Evolutionary conservation across 2,329 filamentous ascomycete species (phyloP).

Genomic region (Chlorencoelia australis): DNA sequence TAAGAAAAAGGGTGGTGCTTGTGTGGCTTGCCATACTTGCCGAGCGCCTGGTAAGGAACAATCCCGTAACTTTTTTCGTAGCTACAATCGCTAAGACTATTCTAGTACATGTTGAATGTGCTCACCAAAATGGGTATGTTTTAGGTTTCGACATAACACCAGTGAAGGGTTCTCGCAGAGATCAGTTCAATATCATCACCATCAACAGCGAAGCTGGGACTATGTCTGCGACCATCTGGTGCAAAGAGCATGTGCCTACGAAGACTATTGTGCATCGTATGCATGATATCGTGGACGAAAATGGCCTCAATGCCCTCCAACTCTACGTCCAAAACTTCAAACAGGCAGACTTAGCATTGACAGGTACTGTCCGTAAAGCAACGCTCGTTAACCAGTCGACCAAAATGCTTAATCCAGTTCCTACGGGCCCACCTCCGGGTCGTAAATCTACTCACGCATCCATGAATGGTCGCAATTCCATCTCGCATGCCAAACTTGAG

Average conservation of each 20-base stretch:
- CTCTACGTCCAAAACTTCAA: conserved; percentile 85
- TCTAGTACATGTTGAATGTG: conserved; percentile 75
- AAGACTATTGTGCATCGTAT: conserved; percentile 70
- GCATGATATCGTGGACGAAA: conserved; percentile 61
- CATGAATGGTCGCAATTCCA: conserved; percentile 15
- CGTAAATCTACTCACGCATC: conserved; percentile 33
- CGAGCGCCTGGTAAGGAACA: conserved; percentile 34
- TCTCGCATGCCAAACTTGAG: conserved; percentile 21
- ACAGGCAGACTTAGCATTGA: conserved; percentile 82
- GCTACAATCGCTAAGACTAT: conserved; percentile 5
- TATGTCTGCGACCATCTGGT: conserved; percentile 85
- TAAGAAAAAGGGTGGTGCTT: conserved; percentile 65
- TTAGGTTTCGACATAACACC: conserved; percentile 87
- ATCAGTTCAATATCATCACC: conserved; percentile 69
- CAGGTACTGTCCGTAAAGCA: conserved; percentile 87
- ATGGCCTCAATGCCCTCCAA: conserved; percentile 72
- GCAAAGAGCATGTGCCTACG: conserved; percentile 70
- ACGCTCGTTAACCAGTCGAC: conserved; percentile 42
- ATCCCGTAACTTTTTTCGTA: background rate
- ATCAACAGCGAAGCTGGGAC: conserved; percentile 71
- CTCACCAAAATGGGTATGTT: conserved; percentile 69
- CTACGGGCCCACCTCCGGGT: conserved; percentile 29
- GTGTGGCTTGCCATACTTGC: conserved; percentile 72
- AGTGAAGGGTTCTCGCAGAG: conserved; percentile 78
- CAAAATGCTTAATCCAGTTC: conserved; percentile 19